Base-by-base conservation (phyloP, 2,329 filamentous ascomycete genomes). In the Penicillium paneum region DNA sequence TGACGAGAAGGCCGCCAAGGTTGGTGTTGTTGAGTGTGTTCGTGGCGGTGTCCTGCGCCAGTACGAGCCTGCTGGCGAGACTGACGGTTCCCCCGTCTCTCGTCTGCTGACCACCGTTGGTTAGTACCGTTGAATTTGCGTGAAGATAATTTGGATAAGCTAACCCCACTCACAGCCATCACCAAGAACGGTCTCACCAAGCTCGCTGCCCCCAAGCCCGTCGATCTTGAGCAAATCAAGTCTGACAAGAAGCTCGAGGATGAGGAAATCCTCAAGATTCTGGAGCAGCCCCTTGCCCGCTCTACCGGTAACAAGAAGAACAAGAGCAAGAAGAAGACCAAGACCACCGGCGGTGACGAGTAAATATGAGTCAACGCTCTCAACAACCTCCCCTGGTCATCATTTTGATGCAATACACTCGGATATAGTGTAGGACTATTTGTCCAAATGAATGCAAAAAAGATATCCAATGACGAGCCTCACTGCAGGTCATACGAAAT, bases 201-300 rank as follows among this genome's bases (percentile, higher is more conserved):
- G 78, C 80, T 99, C 55, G 87, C 90, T 67, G 87, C 83, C 26
- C 87, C 94, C 32, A 85, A 89, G 58, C 74, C 86, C 21, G 81
- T 88, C 60, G 91, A 97, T 71, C 74, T 94, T 58, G 83, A 82
- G 71, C 91, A 92, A 80, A 85, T 88, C 81, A 88, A 96, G 83
- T 88, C 90, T 32, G 92, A 97, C 76, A 97, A 97, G 85, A 97
- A 97, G 84, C 96, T 99, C 70, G 88, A 86, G 63, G 93, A 97
- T 62, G 91, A 96, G 79, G 93, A 97, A 79, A 83, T 99, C 63
- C 85, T 97, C 66, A 90, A 94, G 82, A 93, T 97, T 62, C 83
- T 99, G 48, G 91, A 94, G 78, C 89, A 90, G 75, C 93, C 93
- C 31, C 78, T 96, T 66, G 78, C 80, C 57, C 84, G 82, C 70